phyloP scores from a whole-genome alignment of 2,329 filamentous ascomycete genomes.

The Penicillium sp. region DNA sequence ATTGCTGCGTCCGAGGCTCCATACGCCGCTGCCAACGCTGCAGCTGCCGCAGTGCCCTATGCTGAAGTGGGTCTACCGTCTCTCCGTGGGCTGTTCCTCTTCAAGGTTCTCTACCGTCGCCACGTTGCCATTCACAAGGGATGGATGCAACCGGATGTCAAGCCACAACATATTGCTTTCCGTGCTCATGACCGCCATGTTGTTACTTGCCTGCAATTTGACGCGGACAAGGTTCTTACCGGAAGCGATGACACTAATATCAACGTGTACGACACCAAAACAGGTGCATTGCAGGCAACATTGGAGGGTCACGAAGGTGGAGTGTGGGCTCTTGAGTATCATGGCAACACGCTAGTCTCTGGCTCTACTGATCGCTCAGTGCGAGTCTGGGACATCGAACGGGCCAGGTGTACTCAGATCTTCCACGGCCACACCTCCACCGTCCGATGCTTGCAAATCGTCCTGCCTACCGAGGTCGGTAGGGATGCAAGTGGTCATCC shows the following conservation, averaged over 20 bases:
- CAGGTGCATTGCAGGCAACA: slow-evolving; percentile 76
- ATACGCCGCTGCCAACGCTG: slow-evolving; percentile 77
- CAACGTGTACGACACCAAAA: slow-evolving; percentile 96
- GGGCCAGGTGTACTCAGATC: slow-evolving; percentile 86
- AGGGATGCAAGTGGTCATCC: slow-evolving; percentile 68
- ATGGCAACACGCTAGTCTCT: slow-evolving; percentile 91
- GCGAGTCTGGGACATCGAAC: slow-evolving; percentile 98
- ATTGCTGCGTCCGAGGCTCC: slow-evolving; percentile 69
- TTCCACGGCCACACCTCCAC: slow-evolving; percentile 98
- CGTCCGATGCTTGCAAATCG: slow-evolving; percentile 89
- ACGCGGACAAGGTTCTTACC: slow-evolving; percentile 96
- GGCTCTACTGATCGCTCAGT: slow-evolving; percentile 95
- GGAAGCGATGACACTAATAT: slow-evolving; percentile 97
- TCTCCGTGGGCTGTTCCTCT: slow-evolving; percentile 82
- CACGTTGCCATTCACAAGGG: slow-evolving; percentile 86
- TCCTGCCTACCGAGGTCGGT: slow-evolving; percentile 80
- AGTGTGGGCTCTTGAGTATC: slow-evolving; percentile 95
- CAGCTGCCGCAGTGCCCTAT: slow-evolving; percentile 77
- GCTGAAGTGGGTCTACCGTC: slow-evolving; percentile 76
- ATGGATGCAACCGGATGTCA: slow-evolving; percentile 82
- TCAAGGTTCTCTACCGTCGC: slow-evolving; percentile 92
- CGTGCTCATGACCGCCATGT: slow-evolving; percentile 95
- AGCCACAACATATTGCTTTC: slow-evolving; percentile 90
- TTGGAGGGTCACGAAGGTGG: slow-evolving; percentile 94
- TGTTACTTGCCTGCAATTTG: slow-evolving; percentile 96